Evolutionary conservation across 176 grass and related monocot species (phyloP).

Genomic region (Hsuehochloa calcarea): DNA sequence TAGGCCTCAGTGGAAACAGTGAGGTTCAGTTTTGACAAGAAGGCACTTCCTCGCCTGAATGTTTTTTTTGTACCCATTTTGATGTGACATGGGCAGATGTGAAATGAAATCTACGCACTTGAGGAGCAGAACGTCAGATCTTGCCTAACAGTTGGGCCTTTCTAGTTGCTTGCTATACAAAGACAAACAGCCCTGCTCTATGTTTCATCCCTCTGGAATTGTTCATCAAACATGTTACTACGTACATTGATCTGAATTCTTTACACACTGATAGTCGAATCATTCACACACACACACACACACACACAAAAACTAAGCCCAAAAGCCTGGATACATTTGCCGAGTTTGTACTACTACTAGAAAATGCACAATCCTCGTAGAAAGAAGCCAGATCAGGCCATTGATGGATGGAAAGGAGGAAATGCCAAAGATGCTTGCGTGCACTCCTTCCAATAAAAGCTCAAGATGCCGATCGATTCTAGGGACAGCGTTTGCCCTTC

Average conservation of each 20-base stretch:
- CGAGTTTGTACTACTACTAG: not conserved
- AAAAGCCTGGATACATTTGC: not conserved
- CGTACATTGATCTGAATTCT: not conserved
- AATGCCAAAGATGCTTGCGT: not conserved
- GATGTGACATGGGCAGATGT: not conserved
- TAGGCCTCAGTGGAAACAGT: not conserved
- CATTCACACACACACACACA: not conserved
- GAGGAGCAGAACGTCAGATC: not conserved
- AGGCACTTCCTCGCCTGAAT: not conserved
- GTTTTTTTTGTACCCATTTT: not conserved
- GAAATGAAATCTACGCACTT: not conserved
- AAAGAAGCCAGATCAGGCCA: not conserved
- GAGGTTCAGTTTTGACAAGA: not conserved
- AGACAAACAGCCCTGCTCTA: not conserved
- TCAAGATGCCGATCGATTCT: not conserved
- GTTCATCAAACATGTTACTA: not conserved
- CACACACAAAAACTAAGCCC: not conserved
- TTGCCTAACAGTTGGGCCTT: not conserved
- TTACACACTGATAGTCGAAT: not conserved
- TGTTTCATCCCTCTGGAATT: not conserved
- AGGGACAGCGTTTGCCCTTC: not conserved
- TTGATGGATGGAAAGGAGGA: not conserved
- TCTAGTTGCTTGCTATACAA: not conserved
- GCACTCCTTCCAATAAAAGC: conserved; percentile 3
- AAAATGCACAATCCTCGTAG: not conserved